Evolutionary conservation across 2,329 filamentous ascomycete species (phyloP), one percentile per base, ranked within the genome.

Genomic region (Pleoardoris graminearum): DNA sequence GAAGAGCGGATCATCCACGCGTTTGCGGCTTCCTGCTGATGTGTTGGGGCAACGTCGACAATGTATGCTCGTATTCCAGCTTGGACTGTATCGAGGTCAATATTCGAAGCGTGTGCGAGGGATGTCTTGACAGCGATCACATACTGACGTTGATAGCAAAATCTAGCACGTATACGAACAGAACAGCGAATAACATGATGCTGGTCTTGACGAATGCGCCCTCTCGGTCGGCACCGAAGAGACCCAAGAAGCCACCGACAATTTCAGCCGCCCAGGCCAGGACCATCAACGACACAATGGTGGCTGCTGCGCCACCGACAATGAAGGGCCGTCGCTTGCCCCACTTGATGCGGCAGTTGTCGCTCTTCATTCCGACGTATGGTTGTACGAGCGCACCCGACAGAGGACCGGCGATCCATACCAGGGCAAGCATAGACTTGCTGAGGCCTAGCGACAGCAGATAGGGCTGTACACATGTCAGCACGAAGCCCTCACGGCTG

Each of bases 1-100:
- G 87, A 88, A 51, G 93, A 83, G 46, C 93, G 85, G 66, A 90
- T 92, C 17, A 93, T 91, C 92, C 95, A 97, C 35, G 93, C 88
- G 75, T 97, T 97, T 49, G 92, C 93, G 32, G 87, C 82, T 74
- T 96, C 92, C 76, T 97, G 93, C 71, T 97, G 93, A 67, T 97
- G 92, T 1, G 90, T 85, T 0, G 94, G 94, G 0, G 90, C 89
- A 66, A 91, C 93, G 69, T 97, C 93, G 21, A 97, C 89, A 49
- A 97, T 96, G 70, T 95, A 96, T 21, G 92, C 91, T 59, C 92
- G 84, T 66, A 97, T 89, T 4, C 86, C 89, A 43, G 94, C 93
- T 82, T 97, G 93, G 29, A 97, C 90, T 83, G 59, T n/a, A 2
- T 2, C 53, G 5, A 59, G 5, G 12, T 30, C 39, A 46, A 51